Evolutionary conservation across 2,329 filamentous ascomycete genomes (phyloP), one percentile per base, ranked within the genome.

Genomic region (Aspergillus pseudotamarii): DNA sequence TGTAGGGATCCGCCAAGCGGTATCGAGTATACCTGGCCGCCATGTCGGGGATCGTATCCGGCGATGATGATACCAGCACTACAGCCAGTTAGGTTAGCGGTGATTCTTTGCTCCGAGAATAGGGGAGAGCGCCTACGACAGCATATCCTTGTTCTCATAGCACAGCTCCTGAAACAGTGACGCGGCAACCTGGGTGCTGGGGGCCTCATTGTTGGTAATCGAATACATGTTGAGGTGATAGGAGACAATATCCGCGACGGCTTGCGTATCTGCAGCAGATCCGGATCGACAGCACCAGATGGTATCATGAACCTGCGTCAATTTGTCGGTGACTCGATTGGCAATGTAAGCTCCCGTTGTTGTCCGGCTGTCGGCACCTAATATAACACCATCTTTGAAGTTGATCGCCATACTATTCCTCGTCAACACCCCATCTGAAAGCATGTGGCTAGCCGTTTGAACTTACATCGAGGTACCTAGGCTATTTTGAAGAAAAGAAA

Each of bases 201-300:
- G 94, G 16, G 90, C 84, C 83, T 94, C 93, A 76, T 94, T 89
- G 80, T 97, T 97, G 72, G 88, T 88, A 82, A 96, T 92, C 67
- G 91, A 90, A 80, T 96, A 98, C 82, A 97, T 88, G 72, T 92
- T 92, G 58, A 99, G 86, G 79, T 99, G 92, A 80, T 98, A 97
- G 77, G 96, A 92, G 48, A 99, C 95, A 73, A 99, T 97, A 76
- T 99, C 95, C 64, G 95, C 95, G 56, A 99, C 93, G 57, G 95
- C 95, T 82, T 99, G 95, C 64, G 95, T 99, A 77, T 99, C 95
- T 70, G 95, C 95, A 36, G 95, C 95, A 30, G 95, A 99, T 58
- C 95, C 95, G 65, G 95, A 98, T 75, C 95, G 91, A 84, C 95
- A 99, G 84, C 95, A 99, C 95, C 95, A 99, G 81, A 99, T 98